A percentile compares a stretch with the other conserved stretches of the same genome.
Conservation (phyloP, 2,329 filamentous ascomycete genomes). For the Aureobasidium sp. region DNA sequence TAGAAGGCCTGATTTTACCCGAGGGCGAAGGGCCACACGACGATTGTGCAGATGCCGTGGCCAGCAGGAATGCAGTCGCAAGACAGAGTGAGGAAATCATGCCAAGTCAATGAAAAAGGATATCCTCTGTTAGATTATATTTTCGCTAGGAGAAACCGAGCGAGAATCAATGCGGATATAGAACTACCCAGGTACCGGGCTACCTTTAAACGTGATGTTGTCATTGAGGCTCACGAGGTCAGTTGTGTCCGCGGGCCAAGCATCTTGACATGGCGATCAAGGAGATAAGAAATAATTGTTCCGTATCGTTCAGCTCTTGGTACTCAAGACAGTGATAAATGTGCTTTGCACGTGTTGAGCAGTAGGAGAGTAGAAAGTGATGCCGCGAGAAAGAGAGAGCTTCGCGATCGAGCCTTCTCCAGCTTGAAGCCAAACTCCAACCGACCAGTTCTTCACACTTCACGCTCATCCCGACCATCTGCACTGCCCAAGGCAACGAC, state of each 20-base stretch:
- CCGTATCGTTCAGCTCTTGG: too few species aligned
- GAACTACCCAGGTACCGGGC: neutral
- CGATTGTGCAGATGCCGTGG: neutral
- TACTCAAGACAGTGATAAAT: too few species aligned
- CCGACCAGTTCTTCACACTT: neutral
- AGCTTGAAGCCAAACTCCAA: neutral
- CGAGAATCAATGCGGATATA: neutral
- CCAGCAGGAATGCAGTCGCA: neutral
- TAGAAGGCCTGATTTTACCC: constrained; percentile 27
- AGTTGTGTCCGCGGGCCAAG: too few species aligned
- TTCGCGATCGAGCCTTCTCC: neutral
- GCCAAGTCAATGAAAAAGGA: too few species aligned
- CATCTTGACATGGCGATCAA: too few species aligned
- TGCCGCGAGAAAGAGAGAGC: neutral
- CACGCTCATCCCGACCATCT: neutral
- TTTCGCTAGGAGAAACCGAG: neutral
- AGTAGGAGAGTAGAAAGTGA: neutral
- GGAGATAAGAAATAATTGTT: too few species aligned
- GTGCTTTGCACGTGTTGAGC: too few species aligned
- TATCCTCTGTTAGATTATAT: neutral
- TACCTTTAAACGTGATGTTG: too few species aligned
- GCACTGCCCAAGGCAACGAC: neutral
- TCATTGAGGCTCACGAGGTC: too few species aligned
- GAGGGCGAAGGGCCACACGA: neutral
- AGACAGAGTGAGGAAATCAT: neutral